phyloP scores from a whole-genome alignment of 2,329 filamentous ascomycete genomes.

The Fusarium robinianum region DNA sequence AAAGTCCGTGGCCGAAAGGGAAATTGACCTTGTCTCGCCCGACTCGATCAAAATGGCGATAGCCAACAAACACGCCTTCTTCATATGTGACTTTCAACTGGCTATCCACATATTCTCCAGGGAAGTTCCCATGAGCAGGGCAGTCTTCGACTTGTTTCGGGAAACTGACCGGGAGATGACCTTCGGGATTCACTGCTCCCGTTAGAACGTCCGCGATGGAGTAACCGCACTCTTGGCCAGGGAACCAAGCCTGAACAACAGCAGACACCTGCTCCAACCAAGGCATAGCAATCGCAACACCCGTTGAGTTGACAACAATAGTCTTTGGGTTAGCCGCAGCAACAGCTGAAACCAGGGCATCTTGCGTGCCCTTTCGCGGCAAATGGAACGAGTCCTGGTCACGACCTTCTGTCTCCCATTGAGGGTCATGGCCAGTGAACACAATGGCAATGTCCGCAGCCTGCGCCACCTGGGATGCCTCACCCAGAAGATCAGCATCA shows the following conservation, averaged over 20 bases:
- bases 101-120: slow-evolving; percentile 45
- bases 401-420: slow-evolving; percentile 56
- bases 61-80: slow-evolving; percentile 70
- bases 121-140: slow-evolving; percentile 65
- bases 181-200: slow-evolving; percentile 65
- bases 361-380: slow-evolving; percentile 56
- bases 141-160: slow-evolving; percentile 63
- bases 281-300: slow-evolving; percentile 62
- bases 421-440: slow-evolving; percentile 60
- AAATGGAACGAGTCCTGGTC: slow-evolving; percentile 73
- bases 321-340: slow-evolving; percentile 61
- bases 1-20: slow-evolving; percentile 68
- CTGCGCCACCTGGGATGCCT: slow-evolving; percentile 61
- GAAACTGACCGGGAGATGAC: slow-evolving; percentile 66
- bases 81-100: slow-evolving; percentile 58
- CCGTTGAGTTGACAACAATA: slow-evolving; percentile 66
- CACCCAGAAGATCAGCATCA: slow-evolving; percentile 41
- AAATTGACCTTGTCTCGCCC: slow-evolving; percentile 60
- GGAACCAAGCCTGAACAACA: slow-evolving; percentile 69
- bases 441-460: slow-evolving; percentile 62
- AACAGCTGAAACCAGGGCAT: slow-evolving; percentile 61
- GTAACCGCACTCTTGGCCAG: slow-evolving; percentile 70
- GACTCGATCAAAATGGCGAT: slow-evolving; percentile 66
- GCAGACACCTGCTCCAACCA: slow-evolving; percentile 59
- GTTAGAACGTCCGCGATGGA: slow-evolving; percentile 68